These are phyloP conservation scores for Penicillium sp. DNA, from an alignment of 2,329 filamentous ascomycete species.

Conservation along the genomic window DNA sequence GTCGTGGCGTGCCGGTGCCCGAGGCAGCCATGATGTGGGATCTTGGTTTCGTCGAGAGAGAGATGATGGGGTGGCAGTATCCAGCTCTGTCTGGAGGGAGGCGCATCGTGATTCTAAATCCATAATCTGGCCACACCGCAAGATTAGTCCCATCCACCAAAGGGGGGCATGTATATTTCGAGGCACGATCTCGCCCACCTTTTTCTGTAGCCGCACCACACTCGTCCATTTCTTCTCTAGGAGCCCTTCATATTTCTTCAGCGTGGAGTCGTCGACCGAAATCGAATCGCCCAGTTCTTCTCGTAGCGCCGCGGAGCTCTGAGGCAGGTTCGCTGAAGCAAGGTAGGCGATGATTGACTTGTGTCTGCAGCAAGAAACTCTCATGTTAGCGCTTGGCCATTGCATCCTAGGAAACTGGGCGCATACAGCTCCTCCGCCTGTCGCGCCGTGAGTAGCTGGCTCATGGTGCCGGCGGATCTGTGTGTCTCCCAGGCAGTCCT, in stretches of 20 bases:
- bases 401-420: conserved; percentile 1
- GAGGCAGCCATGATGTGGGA: conserved; percentile 81
- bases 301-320: conserved; percentile 68
- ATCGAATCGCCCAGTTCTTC: conserved; percentile 69
- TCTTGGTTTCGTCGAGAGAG: conserved; percentile 79
- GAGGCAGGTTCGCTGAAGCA: conserved; percentile 66
- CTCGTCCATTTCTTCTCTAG: conserved; percentile 99
- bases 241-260: conserved; percentile 91
- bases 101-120: conserved; percentile 77
- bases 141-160: too few species aligned
- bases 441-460: conserved; percentile 69
- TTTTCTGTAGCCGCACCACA: conserved; percentile 90
- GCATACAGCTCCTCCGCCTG: conserved; percentile 88
- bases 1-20: conserved; percentile 73
- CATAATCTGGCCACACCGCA: conserved; percentile 65
- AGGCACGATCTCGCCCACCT: conserved; percentile 63
- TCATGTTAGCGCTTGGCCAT: conserved; percentile 10
- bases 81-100: conserved; percentile 75
- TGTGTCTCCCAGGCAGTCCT: conserved; percentile 18
- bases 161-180: too few species aligned
- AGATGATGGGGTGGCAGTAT: conserved; percentile 75
- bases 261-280: conserved; percentile 72
- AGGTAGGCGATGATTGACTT: conserved; percentile 93
- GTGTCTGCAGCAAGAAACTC: conserved; percentile 58
- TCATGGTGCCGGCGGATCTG: conserved; percentile 53